Base-by-base conservation (phyloP, 2,329 filamentous ascomycete species). In the Didymella segeticola region DNA sequence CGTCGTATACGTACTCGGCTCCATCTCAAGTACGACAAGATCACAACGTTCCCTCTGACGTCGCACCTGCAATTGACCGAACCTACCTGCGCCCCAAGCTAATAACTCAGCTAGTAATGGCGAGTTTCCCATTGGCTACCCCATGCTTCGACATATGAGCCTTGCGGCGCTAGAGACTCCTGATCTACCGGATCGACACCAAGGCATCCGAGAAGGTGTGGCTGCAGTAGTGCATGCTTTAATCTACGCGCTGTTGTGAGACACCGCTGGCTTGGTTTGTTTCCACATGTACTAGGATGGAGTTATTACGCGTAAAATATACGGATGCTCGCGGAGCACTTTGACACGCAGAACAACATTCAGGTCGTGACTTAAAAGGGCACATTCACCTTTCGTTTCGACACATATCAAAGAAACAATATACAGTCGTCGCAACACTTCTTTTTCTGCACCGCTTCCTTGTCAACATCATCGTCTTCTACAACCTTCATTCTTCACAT, bases 1-100 rank as follows among this genome's bases (percentile, higher is more conserved):
- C 4, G 3, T 31, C 26, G 15, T 52, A 45, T 12, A 39, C 42
- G 50, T 53, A 53, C 31, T 53, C 50, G 50, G 37, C 15, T 53
- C 37, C 31, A 7, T n/a, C n/a, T 11, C 6, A n/a, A 37, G 43
- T 53, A 53, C 50, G 50, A 53, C 25, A 15, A 37, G n/a, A 47
- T 43, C 43, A 25, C 37, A 43, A 27, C 29, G 14, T 36, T 30
- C 36, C 23, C 31, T 29, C 41, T 46, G 17, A 26, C 36, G 36
- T 47, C 38, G 36, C 43, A 53, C 49, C 34, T 43, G 39, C 25
- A 47, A 47, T 47, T 25, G 37, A 33, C 30, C 25, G 43, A 47
- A 10, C 43, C n/a, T 25, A 43, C 47, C 37, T 25, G 37, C 5
- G 25, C 30, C 25, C 25, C 37, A 33, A 17, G 20, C n/a, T 27